A percentile compares a stretch with the other conserved stretches of the same genome.
These are phyloP conservation scores for Thinopyrum elongatum DNA, from an alignment of 176 grass and related monocot genomes.

Conservation along the genomic window DNA sequence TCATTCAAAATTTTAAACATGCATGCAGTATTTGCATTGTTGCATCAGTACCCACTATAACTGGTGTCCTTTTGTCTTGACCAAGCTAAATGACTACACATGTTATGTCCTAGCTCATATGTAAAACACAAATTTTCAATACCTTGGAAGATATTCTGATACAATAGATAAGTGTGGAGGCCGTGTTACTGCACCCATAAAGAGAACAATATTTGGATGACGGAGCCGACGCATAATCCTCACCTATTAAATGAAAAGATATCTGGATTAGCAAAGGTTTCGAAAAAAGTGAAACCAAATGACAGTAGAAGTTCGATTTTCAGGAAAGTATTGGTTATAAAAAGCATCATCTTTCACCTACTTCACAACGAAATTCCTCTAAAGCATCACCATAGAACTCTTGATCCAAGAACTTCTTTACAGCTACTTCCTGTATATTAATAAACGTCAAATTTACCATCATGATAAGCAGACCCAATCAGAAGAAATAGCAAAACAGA, in stretches of 20 bases:
- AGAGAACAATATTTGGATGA: slow-evolving; percentile 94
- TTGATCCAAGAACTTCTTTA: slow-evolving; percentile 97
- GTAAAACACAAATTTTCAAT: slow-evolving; percentile 28
- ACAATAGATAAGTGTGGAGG: slow-evolving; percentile 92
- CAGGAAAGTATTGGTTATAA: not conserved
- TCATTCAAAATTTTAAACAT: not conserved
- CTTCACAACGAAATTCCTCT: slow-evolving; percentile 92
- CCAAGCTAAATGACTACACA: not conserved
- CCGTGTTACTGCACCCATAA: slow-evolving; percentile 95
- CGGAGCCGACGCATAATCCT: slow-evolving; percentile 81
- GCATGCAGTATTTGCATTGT: not conserved
- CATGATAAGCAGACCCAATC: not conserved
- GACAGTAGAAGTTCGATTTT: slow-evolving; percentile 3
- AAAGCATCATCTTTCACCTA: slow-evolving; percentile 34
- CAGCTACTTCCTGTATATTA: slow-evolving; percentile 94
- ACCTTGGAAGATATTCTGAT: slow-evolving; percentile 95
- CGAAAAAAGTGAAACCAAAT: not conserved
- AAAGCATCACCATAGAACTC: slow-evolving; percentile 97
- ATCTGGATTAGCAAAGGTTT: slow-evolving; percentile 17
- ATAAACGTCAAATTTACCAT: not conserved
- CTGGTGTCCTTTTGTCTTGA: not conserved
- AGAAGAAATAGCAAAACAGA: not conserved
- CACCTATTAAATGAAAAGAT: slow-evolving; percentile 53
- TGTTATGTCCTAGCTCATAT: slow-evolving; percentile 8
- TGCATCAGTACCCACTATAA: not conserved